Percentiles rank a stretch among this genome's conserved stretches.
Conservation (phyloP, 2,329 filamentous ascomycete species). For the Scorias spongiosa region DNA sequence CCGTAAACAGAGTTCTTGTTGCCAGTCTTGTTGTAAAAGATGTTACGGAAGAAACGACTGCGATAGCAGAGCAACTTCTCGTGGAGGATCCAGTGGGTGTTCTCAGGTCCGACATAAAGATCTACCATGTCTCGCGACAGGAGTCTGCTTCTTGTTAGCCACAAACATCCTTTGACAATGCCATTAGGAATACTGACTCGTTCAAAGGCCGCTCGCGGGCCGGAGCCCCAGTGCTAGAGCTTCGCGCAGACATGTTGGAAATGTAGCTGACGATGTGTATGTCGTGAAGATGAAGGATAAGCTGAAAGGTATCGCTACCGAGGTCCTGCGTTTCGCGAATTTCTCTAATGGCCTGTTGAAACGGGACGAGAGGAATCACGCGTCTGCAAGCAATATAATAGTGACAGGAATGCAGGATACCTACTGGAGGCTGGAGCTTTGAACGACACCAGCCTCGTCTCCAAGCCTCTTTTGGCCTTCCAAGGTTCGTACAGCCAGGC, state of each 20-base stretch:
- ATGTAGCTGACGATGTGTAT: no score
- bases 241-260: background rate
- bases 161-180: background rate
- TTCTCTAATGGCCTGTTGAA: no score
- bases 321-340: no score
- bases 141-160: conserved; percentile 24
- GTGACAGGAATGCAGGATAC: conserved; percentile 1
- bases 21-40: conserved; percentile 30
- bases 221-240: conserved; percentile 9
- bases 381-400: background rate
- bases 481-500: no score
- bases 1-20: conserved; percentile 26
- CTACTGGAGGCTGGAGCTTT: background rate
- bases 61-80: conserved; percentile 41
- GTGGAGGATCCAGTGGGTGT: conserved; percentile 41
- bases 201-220: conserved; percentile 25
- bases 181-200: conserved; percentile 19
- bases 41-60: conserved; percentile 37
- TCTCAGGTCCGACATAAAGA: conserved; percentile 39
- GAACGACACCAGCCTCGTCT: background rate
- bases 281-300: no score
- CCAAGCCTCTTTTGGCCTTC: background rate
- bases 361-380: no score
- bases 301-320: no score
- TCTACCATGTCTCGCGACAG: conserved; percentile 40